Evolutionary conservation across 441 rosid genomes (phyloP), one percentile per base, ranked within the genome.

Genomic region (Croton laevigatus): DNA sequence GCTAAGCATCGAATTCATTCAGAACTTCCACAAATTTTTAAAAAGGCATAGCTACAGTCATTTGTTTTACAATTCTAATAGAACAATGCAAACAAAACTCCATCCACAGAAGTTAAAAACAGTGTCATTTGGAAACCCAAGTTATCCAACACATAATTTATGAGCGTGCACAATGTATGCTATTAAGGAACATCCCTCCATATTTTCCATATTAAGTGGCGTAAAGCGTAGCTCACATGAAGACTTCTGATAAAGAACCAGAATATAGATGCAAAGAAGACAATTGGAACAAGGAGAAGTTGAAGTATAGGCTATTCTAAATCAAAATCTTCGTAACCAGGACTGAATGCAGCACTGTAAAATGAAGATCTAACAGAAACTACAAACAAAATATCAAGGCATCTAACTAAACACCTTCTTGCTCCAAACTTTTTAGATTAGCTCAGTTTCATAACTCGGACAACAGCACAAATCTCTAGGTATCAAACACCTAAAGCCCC

Each of bases 11-110:
- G 3, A 42, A n/a, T 42, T 44, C n/a, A n/a, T 17, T 27, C 22
- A 10, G 44, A n/a, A 40, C 22, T 7, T 34, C 27, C 48, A 27
- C n/a, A 5, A n/a, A 38, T 37, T 12, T 42, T 12, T 42, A 19
- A 38, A 42, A 38, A 38, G 13, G 20, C 14, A 51, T 9, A 71
- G 32, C 37, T 55, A 55, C 0, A 36, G 3, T 53, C n/a, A 16
- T 49, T 49, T 49, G 57, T 44, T 67, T 67, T 16, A 20, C 54
- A 23, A 27, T 23, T 54, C 61, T 23, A 54, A 55, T 8, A 55
- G 22, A 8, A 68, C 16, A 0, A 46, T 54, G 23, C 8, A 42
- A 19, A 40, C 20, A 54, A 23, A 27, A n/a, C 40, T 37, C 59
- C 69, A n/a, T 51, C 51, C 19, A 36, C 12, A 52, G 22, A 17